phyloP scores from a whole-genome alignment of 2,329 filamentous ascomycete genomes.

The Penicillium concentricum region DNA sequence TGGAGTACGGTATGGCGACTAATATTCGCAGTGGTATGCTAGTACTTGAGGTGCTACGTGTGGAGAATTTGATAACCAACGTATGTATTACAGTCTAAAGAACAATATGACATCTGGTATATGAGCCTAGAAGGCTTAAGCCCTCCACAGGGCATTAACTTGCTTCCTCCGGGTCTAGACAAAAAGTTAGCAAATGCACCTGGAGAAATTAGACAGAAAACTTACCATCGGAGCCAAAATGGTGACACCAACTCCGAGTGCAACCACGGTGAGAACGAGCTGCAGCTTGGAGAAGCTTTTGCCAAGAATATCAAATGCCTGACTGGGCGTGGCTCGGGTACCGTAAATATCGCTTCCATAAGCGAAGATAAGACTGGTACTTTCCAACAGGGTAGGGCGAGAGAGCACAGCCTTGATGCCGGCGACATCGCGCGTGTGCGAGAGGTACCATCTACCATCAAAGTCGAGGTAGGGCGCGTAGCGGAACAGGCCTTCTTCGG shows the following conservation, averaged over 20 bases:
- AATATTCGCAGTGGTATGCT: not conserved
- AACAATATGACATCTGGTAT: not conserved
- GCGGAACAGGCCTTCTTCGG: conserved; percentile 75
- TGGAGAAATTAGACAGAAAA: not conserved
- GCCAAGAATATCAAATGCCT: conserved; percentile 86
- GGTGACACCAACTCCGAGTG: conserved; percentile 72
- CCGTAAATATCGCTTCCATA: conserved; percentile 85
- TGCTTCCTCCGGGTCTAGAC: conserved; percentile 23
- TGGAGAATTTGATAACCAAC: not conserved
- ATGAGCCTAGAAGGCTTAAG: conserved; percentile 4
- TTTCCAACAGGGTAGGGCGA: conserved; percentile 78
- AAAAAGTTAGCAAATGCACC: conserved; percentile 10
- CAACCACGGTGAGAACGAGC: conserved; percentile 78
- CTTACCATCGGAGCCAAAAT: conserved; percentile 83
- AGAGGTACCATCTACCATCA: conserved; percentile 75
- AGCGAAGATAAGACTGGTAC: conserved; percentile 84
- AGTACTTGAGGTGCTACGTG: not conserved
- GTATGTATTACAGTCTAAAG: conserved; percentile 8
- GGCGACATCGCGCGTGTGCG: conserved; percentile 77
- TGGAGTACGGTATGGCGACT: too few relatives aligned
- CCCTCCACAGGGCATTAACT: conserved; percentile 25
- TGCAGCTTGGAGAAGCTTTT: conserved; percentile 91
- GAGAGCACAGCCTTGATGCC: conserved; percentile 73
- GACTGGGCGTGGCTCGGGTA: conserved; percentile 80
- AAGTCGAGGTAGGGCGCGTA: conserved; percentile 79